These are phyloP conservation scores for Cladosporium sp. DNA, from an alignment of 2,329 filamentous ascomycete genomes.

Conservation along the genomic window DNA sequence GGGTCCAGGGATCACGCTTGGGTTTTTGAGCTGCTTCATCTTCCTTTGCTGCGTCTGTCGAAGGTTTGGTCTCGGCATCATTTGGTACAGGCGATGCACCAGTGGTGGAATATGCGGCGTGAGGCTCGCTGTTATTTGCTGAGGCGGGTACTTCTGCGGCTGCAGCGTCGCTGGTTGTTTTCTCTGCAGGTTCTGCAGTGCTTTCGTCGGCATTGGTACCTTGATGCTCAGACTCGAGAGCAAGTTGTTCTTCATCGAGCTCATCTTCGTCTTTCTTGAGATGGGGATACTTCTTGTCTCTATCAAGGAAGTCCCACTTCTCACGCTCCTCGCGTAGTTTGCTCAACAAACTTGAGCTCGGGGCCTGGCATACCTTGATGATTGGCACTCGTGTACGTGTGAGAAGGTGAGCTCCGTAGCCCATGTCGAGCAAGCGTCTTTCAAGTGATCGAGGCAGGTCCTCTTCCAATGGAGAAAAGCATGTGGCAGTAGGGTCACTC, in stretches of 20 bases:
- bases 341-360: constrained; percentile 55
- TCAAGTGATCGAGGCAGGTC: constrained; percentile 70
- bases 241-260: constrained; percentile 11
- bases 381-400: constrained; percentile 80
- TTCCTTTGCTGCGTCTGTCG: not conserved
- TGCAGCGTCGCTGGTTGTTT: not conserved
- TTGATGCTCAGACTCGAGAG: not conserved
- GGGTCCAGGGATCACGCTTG: constrained; percentile 33
- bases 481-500: constrained; percentile 19
- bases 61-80: not conserved
- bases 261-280: constrained; percentile 23
- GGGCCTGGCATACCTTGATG: constrained; percentile 77
- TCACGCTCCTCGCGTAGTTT: constrained; percentile 61
- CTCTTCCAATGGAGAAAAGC: constrained; percentile 43
- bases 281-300: constrained; percentile 42
- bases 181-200: not conserved
- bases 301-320: constrained; percentile 63
- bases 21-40: not conserved
- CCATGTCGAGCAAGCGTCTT: constrained; percentile 65
- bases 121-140: not conserved
- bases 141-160: not conserved
- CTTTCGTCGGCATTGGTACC: not conserved
- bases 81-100: constrained; percentile 4
- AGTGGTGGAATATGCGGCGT: not conserved
- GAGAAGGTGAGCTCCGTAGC: constrained; percentile 71